Percentiles rank a stretch among this genome's conserved stretches.
phyloP scores from a whole-genome alignment of 148 eudicot genomes.

The Cornus suecica region DNA sequence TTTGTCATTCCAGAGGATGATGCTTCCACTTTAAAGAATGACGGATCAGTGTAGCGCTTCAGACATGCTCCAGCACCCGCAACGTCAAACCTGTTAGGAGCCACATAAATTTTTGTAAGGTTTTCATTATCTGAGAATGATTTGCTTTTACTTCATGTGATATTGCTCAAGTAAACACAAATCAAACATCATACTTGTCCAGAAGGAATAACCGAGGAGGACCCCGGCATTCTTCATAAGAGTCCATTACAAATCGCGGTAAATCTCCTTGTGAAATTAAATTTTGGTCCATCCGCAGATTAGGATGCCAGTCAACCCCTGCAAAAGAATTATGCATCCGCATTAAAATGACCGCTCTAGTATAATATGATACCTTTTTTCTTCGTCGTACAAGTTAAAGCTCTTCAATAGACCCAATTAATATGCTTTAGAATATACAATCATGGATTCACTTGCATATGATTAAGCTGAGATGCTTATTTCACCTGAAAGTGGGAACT shows the following conservation, averaged over 20 bases:
- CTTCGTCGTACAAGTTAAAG: conserved; percentile 1
- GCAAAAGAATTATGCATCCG: conserved; percentile 19
- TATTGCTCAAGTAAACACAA: not conserved
- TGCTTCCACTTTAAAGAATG: conserved; percentile 70
- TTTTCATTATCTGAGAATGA: not conserved
- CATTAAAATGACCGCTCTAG: too few relatives aligned
- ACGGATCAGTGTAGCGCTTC: conserved; percentile 95
- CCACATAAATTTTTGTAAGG: conserved; percentile 8
- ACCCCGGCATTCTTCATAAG: conserved; percentile 92
- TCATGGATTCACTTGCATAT: not conserved
- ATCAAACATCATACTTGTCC: conserved; percentile 64
- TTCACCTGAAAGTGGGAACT: not conserved
- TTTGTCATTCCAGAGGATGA: conserved; percentile 39
- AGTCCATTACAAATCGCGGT: conserved; percentile 96
- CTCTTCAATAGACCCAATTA: not conserved
- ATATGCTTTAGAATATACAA: not conserved
- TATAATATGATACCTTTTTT: not conserved
- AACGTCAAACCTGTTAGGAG: conserved; percentile 76
- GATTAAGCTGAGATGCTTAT: not conserved
- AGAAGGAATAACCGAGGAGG: conserved; percentile 95
- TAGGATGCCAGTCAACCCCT: conserved; percentile 92
- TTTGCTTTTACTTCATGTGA: not conserved
- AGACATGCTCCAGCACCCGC: conserved; percentile 98
- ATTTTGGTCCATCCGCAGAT: conserved; percentile 62
- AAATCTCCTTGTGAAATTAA: conserved; percentile 65